phyloP scores from a whole-genome alignment of 2,329 filamentous ascomycete genomes.

The Diaporthe velutina region DNA sequence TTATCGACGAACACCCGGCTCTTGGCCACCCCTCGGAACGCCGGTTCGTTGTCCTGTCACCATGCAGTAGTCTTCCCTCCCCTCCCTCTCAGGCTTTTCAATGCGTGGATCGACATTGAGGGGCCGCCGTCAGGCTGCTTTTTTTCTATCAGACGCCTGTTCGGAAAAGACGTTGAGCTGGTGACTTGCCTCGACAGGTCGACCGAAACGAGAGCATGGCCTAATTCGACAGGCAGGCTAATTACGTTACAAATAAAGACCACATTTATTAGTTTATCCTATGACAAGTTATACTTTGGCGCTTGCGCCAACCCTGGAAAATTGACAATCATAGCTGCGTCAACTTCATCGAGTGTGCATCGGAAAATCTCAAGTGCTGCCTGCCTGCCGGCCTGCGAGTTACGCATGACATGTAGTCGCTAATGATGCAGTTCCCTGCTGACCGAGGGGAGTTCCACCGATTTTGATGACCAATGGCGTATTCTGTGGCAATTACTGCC shows the following conservation, averaged over 20 bases:
- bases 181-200: not conserved
- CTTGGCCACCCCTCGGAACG: not conserved
- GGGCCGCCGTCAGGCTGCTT: not conserved
- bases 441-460: not conserved
- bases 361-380: not conserved
- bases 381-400: not conserved
- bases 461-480: not conserved
- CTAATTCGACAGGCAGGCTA: not conserved
- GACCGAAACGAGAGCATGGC: not conserved
- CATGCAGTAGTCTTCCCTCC: not conserved
- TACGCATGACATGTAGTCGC: not conserved
- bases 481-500: not conserved
- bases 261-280: too few relatives aligned
- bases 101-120: conserved; percentile 5
- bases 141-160: not conserved
- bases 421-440: not conserved
- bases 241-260: not conserved
- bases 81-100: not conserved
- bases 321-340: not conserved
- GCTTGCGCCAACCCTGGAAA: not conserved
- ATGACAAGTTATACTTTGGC: not conserved
- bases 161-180: not conserved
- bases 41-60: not conserved
- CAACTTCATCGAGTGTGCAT: not conserved
- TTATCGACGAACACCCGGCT: conserved; percentile 3